These are phyloP conservation scores for Pythium aphanidermatum DNA, from an alignment of 352 stramenopile genomes.

Conservation along the genomic window DNA sequence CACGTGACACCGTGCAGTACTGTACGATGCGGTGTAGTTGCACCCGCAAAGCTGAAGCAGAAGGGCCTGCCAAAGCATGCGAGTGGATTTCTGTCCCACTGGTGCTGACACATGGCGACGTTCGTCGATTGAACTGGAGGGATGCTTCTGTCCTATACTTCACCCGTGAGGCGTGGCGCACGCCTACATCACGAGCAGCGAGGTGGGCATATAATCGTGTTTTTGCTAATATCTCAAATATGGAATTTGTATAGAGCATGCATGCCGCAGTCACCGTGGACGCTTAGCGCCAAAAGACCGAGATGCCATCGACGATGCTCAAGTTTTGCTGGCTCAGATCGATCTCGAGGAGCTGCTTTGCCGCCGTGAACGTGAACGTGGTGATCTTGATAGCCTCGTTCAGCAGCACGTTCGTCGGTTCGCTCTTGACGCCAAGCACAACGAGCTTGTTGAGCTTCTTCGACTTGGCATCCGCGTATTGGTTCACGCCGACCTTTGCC, in stretches of 20 bases:
- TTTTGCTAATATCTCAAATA: neutral
- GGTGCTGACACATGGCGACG: neutral
- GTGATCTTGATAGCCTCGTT: neutral
- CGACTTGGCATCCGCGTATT: conserved; percentile 15
- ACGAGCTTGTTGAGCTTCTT: conserved; percentile 23
- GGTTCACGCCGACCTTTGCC: conserved; percentile 13
- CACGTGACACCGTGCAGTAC: neutral
- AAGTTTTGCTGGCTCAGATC: conserved; percentile 20
- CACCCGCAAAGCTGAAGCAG: conserved; percentile 10
- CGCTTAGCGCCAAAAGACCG: conserved; percentile 11
- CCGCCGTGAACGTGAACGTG: conserved; percentile 13
- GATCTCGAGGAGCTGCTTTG: conserved; percentile 19
- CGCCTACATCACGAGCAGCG: too few species aligned
- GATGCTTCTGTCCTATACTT: too few species aligned
- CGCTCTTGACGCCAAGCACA: conserved; percentile 13
- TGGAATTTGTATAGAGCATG: too few species aligned
- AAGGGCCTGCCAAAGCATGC: neutral
- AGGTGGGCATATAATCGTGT: too few species aligned
- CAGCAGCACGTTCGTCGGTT: neutral
- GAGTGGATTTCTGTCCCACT: conserved; percentile 11
- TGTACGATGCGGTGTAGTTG: too few species aligned
- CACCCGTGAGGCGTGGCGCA: too few species aligned
- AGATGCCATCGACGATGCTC: conserved; percentile 14
- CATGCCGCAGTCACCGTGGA: neutral
- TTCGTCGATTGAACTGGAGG: neutral